Evolutionary conservation across 1,139 yeast genomes (phyloP).

Genomic region (Saccharomyces hybrid): DNA sequence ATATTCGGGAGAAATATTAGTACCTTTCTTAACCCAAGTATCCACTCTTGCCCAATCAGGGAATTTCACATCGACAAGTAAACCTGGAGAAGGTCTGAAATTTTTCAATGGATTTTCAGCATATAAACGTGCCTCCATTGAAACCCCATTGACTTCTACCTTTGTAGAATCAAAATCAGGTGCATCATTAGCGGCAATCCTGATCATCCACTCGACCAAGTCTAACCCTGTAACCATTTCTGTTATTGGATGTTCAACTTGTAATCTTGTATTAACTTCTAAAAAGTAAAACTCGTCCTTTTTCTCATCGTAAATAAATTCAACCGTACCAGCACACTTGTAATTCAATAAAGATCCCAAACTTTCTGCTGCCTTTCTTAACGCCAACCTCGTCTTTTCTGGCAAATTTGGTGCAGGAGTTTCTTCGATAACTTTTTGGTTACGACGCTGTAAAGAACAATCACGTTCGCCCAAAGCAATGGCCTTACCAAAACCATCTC

Average conservation of each 20-base stretch:
- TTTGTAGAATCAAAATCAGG: slow-evolving; percentile 57
- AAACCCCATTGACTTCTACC: slow-evolving; percentile 65
- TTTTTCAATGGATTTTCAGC: slow-evolving; percentile 96
- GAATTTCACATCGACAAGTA: slow-evolving; percentile 72
- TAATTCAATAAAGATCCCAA: slow-evolving; percentile 75
- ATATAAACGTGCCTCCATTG: slow-evolving; percentile 93
- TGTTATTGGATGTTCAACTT: slow-evolving; percentile 96
- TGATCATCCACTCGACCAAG: slow-evolving; percentile 93
- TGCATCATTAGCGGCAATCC: slow-evolving; percentile 81
- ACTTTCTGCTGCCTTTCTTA: slow-evolving; percentile 81
- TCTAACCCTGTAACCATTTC: slow-evolving; percentile 92
- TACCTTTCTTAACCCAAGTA: slow-evolving; percentile 88
- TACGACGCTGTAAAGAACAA: slow-evolving; percentile 93
- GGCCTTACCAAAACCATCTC: slow-evolving; percentile 89
- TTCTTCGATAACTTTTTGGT: slow-evolving; percentile 92
- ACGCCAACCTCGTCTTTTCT: slow-evolving; percentile 58
- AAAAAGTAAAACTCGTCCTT: slow-evolving; percentile 87
- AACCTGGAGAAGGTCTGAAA: slow-evolving; percentile 95
- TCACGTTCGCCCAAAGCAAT: slow-evolving; percentile 95
- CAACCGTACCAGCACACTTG: slow-evolving; percentile 96
- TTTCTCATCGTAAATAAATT: slow-evolving; percentile 78
- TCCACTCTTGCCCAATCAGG: slow-evolving; percentile 90
- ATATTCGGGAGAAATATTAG: slow-evolving; percentile 84
- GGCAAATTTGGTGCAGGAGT: slow-evolving; percentile 96
- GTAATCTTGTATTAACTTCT: slow-evolving; percentile 93